A percentile compares a stretch with the other conserved stretches of the same genome.
Conservation (phyloP, 257 asterid genomes). For the Solanum lignicaule region DNA sequence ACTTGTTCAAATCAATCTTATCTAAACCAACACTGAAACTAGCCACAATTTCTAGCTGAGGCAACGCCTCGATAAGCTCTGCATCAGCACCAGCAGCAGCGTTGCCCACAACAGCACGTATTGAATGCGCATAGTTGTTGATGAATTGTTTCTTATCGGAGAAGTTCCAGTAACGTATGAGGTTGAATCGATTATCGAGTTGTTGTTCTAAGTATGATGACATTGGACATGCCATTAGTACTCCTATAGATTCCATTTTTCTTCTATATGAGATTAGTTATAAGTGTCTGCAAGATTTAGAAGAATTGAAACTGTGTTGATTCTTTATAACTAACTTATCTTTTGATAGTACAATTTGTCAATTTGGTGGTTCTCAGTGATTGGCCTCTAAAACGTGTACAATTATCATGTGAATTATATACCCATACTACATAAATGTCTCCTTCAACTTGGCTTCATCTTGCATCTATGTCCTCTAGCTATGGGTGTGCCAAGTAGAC, state of each 20-base stretch:
- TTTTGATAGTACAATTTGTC: not conserved
- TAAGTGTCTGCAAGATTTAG: not conserved
- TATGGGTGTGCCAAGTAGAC: no score
- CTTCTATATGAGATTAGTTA: not conserved
- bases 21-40: slow-evolving; percentile 69
- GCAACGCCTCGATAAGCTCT: slow-evolving; percentile 49
- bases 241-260: slow-evolving; percentile 50
- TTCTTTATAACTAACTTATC: not conserved
- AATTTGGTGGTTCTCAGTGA: not conserved
- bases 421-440: no score
- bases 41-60: slow-evolving; percentile 61
- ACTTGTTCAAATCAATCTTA: slow-evolving; percentile 55
- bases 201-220: slow-evolving; percentile 47
- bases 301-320: not conserved
- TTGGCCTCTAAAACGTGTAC: not conserved
- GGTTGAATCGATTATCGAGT: slow-evolving; percentile 51
- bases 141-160: slow-evolving; percentile 34
- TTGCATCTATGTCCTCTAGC: not conserved
- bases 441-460: no score
- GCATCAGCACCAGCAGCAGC: slow-evolving; percentile 36
- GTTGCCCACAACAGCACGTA: slow-evolving; percentile 55
- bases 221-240: slow-evolving; percentile 50
- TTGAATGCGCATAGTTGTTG: slow-evolving; percentile 29
- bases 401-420: not conserved
- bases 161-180: slow-evolving; percentile 51